Conservation (phyloP, 129 eudicot genomes). For the Ambrosia trifida region DNA sequence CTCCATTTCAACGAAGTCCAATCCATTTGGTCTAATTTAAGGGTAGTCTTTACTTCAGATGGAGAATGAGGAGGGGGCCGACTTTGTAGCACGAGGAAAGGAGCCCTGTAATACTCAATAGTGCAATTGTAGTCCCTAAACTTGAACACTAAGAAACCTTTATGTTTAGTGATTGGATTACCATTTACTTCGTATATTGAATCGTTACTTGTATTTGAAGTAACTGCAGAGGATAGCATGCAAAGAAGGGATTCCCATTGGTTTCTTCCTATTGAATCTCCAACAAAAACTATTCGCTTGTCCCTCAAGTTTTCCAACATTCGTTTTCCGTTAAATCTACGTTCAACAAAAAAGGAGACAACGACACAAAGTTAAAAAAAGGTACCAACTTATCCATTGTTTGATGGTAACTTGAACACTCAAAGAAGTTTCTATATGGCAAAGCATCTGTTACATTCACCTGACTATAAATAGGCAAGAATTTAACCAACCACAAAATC, state of each 20-base stretch:
- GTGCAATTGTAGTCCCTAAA: slow-evolving; percentile 81
- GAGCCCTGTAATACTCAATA: slow-evolving; percentile 88
- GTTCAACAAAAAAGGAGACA: neutral
- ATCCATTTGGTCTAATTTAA: slow-evolving; percentile 78
- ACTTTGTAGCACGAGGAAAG: slow-evolving; percentile 84
- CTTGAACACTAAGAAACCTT: slow-evolving; percentile 84
- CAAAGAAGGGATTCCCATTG: slow-evolving; percentile 95
- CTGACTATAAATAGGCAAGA: neutral
- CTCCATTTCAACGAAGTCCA: slow-evolving; percentile 82
- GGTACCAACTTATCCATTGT: neutral
- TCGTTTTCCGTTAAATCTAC: slow-evolving; percentile 65
- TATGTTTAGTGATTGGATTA: slow-evolving; percentile 89
- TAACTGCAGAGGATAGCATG: slow-evolving; percentile 68
- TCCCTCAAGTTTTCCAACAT: slow-evolving; percentile 80
- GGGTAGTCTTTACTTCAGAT: slow-evolving; percentile 47
- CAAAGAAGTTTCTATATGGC: neutral
- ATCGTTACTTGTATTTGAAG: slow-evolving; percentile 40
- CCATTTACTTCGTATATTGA: slow-evolving; percentile 92
- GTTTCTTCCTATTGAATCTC: slow-evolving; percentile 96
- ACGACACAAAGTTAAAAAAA: neutral
- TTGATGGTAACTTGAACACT: neutral
- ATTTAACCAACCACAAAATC: neutral
- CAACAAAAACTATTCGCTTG: slow-evolving; percentile 79
- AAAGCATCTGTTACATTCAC: neutral
- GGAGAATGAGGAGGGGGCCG: slow-evolving; percentile 70